Conservation (phyloP, 2,329 filamentous ascomycete species). For the Zymoseptoria passerinii region DNA sequence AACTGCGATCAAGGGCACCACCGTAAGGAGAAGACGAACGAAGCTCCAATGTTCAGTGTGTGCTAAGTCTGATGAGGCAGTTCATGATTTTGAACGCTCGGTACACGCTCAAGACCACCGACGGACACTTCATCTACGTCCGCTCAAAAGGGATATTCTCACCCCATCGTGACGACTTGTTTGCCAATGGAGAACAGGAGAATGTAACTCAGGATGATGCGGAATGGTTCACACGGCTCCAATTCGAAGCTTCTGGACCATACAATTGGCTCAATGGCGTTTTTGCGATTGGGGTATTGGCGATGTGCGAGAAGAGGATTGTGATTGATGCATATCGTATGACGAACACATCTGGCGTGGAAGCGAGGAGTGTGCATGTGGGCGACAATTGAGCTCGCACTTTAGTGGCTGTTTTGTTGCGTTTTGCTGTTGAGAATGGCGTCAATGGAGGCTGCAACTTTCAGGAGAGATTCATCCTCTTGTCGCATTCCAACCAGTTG, state of each 20-base stretch:
- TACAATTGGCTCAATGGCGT: slow-evolving; percentile 20
- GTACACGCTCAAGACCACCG: slow-evolving; percentile 18
- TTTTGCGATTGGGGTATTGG: slow-evolving; percentile 18
- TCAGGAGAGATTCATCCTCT: slow-evolving; percentile 24
- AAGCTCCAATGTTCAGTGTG: neutral
- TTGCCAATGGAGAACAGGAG: slow-evolving; percentile 1
- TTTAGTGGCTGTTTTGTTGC: neutral
- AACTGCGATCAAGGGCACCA: slow-evolving; percentile 5
- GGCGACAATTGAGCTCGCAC: neutral
- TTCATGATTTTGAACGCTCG: slow-evolving; percentile 18
- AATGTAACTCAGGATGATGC: slow-evolving; percentile 15
- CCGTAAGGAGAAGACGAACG: slow-evolving; percentile 1
- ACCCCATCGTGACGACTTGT: neutral
- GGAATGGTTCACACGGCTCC: slow-evolving; percentile 20
- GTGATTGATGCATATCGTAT: slow-evolving; percentile 21
- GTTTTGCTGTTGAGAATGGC: slow-evolving; percentile 19
- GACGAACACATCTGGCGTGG: slow-evolving; percentile 15
- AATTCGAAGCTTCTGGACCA: slow-evolving; percentile 16
- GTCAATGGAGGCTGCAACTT: slow-evolving; percentile 22
- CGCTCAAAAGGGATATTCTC: slow-evolving; percentile 16
- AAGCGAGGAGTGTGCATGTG: slow-evolving; percentile 1
- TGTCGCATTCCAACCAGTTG: slow-evolving; percentile 30
- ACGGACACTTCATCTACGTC: slow-evolving; percentile 17
- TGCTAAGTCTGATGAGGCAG: slow-evolving; percentile 2
- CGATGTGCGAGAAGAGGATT: slow-evolving; percentile 16